Percentiles rank a stretch among this genome's conserved stretches.
Evolutionary conservation across 2,329 filamentous ascomycete genomes (phyloP).

Genomic region (Beauveria pseudobassiana): DNA sequence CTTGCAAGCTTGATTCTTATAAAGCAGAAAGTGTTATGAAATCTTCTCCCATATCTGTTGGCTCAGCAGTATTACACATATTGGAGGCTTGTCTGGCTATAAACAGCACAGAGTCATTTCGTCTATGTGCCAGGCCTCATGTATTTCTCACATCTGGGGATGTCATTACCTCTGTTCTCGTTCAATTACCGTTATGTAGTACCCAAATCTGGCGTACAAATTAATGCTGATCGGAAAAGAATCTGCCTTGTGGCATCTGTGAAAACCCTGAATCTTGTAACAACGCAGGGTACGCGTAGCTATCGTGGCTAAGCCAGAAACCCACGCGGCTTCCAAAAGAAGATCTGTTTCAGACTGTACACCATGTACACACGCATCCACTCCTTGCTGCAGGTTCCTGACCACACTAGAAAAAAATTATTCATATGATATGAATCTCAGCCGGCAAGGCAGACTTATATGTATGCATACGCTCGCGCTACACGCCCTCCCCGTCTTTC

Average conservation of each 20-base stretch:
- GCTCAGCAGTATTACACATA: too few species aligned
- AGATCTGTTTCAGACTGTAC: neutral
- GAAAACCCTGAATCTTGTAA: neutral
- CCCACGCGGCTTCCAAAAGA: neutral
- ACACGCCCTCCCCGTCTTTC: neutral
- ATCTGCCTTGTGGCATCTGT: neutral
- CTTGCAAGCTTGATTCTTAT: neutral
- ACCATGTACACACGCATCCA: neutral
- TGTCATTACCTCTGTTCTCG: neutral
- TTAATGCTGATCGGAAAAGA: neutral
- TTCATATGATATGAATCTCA: neutral
- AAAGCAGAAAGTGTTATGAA: too few species aligned
- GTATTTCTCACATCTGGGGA: neutral
- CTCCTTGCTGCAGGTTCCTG: neutral
- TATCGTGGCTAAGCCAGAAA: constrained; percentile 3
- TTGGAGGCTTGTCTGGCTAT: neutral
- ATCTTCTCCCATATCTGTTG: too few species aligned
- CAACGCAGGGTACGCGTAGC: neutral
- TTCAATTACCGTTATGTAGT: neutral
- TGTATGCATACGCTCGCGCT: neutral
- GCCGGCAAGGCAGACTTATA: neutral
- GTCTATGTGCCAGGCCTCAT: neutral
- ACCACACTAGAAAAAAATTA: neutral
- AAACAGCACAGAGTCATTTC: neutral
- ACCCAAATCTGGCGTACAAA: neutral